Percentiles rank a stretch among this genome's conserved stretches.
These are phyloP conservation scores for Tricholoma sp. DNA, from an alignment of 768 basidiomycete genomes.

Conservation along the genomic window DNA sequence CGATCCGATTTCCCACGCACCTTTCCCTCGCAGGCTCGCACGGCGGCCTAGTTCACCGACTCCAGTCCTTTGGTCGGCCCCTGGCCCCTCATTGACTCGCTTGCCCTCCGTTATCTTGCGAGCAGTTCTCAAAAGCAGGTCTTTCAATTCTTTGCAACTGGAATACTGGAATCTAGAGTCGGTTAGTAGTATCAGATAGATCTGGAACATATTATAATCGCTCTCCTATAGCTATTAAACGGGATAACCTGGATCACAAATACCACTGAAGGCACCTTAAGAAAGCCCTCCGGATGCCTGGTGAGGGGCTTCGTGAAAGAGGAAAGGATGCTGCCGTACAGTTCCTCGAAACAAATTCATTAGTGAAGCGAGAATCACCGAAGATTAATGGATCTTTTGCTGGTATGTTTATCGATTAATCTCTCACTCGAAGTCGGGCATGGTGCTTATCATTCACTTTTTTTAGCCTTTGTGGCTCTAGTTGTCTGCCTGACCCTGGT, in stretches of 20 bases:
- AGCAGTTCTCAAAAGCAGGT: neutral
- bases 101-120: neutral
- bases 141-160: neutral
- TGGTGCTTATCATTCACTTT: neutral
- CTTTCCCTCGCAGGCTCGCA: too few relatives aligned
- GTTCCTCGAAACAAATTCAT: neutral
- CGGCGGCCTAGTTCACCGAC: too few relatives aligned
- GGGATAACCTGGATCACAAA: neutral
- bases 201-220: neutral
- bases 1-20: too few relatives aligned
- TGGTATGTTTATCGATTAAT: constrained; percentile 27
- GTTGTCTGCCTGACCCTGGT: constrained; percentile 51
- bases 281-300: neutral
- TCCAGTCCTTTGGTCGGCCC: too few relatives aligned
- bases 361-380: constrained; percentile 31
- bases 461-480: constrained; percentile 54
- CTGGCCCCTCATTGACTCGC: too few relatives aligned
- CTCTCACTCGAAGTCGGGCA: neutral
- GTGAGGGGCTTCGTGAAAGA: neutral
- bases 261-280: neutral
- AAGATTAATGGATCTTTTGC: constrained; percentile 46
- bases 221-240: constrained; percentile 4
- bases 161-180: neutral
- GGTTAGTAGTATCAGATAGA: neutral
- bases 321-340: constrained; percentile 2